phyloP scores from a whole-genome alignment of 441 rosid species.

The Euphorbia corollata region DNA sequence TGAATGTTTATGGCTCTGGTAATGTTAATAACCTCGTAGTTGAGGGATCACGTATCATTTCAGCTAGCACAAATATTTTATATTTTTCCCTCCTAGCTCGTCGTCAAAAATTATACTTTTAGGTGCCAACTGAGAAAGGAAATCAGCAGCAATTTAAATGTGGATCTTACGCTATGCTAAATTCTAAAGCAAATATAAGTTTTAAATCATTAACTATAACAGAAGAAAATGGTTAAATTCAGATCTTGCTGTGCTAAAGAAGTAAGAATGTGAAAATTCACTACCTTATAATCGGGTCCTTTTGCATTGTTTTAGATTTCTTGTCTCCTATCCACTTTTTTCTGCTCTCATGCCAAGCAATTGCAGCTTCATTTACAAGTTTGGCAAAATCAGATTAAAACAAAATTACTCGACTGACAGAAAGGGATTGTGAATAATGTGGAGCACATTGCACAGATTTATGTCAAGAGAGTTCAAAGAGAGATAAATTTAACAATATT shows the following conservation, averaged over 20 bases:
- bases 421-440: background rate
- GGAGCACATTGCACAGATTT: background rate
- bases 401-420: background rate
- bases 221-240: background rate
- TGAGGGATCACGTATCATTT: background rate
- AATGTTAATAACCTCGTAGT: background rate
- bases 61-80: background rate
- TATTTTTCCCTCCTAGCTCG: background rate
- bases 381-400: constrained; percentile 12
- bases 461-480: background rate
- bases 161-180: background rate
- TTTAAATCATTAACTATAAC: background rate
- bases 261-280: constrained; percentile 2
- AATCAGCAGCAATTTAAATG: background rate
- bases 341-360: constrained; percentile 68
- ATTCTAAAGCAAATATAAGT: background rate
- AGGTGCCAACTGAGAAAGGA: constrained; percentile 1
- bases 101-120: background rate
- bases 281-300: constrained; percentile 77
- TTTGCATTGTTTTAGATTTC: constrained; percentile 30
- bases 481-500: background rate
- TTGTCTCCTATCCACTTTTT: constrained; percentile 71
- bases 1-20: background rate
- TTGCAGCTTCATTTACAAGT: constrained; percentile 42
- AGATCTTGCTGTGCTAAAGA: background rate